Percentiles rank a stretch among this genome's conserved stretches.
Evolutionary conservation across 192 early-diverging fungal species (phyloP).

Genomic region (Chytriomyces hyalinus): DNA sequence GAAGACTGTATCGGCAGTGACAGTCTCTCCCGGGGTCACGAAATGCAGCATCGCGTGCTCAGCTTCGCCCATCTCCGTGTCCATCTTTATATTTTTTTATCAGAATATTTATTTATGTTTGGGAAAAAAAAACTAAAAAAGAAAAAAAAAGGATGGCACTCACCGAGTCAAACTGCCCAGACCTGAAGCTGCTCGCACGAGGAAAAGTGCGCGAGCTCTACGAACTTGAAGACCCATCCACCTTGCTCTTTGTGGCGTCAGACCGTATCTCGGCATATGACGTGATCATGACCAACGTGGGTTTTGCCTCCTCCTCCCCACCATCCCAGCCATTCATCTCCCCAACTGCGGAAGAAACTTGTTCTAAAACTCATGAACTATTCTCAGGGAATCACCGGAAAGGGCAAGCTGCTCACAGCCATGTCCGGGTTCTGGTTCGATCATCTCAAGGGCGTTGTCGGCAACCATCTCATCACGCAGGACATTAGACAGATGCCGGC

Average conservation of each 20-base stretch:
- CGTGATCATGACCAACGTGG: slow-evolving; percentile 97
- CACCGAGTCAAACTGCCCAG: slow-evolving; percentile 72
- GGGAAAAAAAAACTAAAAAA: neutral
- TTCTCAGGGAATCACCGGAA: slow-evolving; percentile 83
- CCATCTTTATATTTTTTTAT: neutral
- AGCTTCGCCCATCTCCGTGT: slow-evolving; percentile 17
- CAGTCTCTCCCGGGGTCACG: slow-evolving; percentile 79
- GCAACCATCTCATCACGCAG: slow-evolving; percentile 95
- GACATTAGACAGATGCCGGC: slow-evolving; percentile 92
- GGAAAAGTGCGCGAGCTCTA: slow-evolving; percentile 98
- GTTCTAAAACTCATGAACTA: slow-evolving; percentile 6
- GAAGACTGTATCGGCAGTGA: slow-evolving; percentile 74
- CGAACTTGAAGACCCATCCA: slow-evolving; percentile 77
- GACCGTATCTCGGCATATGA: slow-evolving; percentile 98
- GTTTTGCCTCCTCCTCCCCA: slow-evolving; percentile 11
- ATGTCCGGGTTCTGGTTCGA: slow-evolving; percentile 97
- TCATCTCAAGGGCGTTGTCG: slow-evolving; percentile 82
- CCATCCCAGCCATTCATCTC: slow-evolving; percentile 16
- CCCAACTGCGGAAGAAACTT: neutral
- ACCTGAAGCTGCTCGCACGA: slow-evolving; percentile 88
- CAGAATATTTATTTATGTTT: neutral
- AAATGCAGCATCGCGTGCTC: slow-evolving; percentile 39
- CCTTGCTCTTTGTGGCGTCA: slow-evolving; percentile 94
- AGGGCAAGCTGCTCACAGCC: slow-evolving; percentile 97
- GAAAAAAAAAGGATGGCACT: slow-evolving; percentile 2